Base-by-base conservation (phyloP, 352 stramenopile species). In the Proteromonas lacertae region DNA sequence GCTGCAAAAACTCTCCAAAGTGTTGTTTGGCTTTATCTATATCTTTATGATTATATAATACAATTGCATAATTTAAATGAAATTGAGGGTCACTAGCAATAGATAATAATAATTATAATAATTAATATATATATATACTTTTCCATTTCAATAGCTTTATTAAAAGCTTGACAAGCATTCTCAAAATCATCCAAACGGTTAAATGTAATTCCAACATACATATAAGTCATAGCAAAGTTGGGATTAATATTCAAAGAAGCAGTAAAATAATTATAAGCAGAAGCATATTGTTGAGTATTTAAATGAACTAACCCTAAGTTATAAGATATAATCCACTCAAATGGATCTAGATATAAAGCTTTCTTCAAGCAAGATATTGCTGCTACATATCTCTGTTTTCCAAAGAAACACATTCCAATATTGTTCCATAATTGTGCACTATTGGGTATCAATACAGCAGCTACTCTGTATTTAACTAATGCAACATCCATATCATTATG, bases 331-430 rank as follows among this genome's bases (percentile, higher is more conserved):
- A 86, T 83, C 71, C 71, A 90, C 56, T 87, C 70, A 46, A 90
- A 88, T 25, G 73, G 73, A 30, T 82, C 68, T 35, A 88, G 40
- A 47, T 84, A 88, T 32, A 81, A 38, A 13, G 73, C 72, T 1
- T 68, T 58, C 51, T 87, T 86, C 10, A 90, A 57, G 24, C 69
- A 88, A 24, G 73, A 60, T 4, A 88, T 60, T 0, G 69, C 71
- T 26, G 53, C 52, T n/a, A 65, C 48, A 36, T 59, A 53, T 26
- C 44, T 66, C 53, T 26, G 70, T 65, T 87, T 86, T 22, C 69
- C 69, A 45, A 86, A 87, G 45, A 90, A 87, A 44, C 71, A 87
- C 74, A 90, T 87, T 34, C 70, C 72, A 29, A 90, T 66, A 48
- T 88, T 87, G 56, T 90, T 88, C 72, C 72, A 90, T 10, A 90